phyloP scores from a whole-genome alignment of 2,329 filamentous ascomycete species.

The Colletotrichum lini region DNA sequence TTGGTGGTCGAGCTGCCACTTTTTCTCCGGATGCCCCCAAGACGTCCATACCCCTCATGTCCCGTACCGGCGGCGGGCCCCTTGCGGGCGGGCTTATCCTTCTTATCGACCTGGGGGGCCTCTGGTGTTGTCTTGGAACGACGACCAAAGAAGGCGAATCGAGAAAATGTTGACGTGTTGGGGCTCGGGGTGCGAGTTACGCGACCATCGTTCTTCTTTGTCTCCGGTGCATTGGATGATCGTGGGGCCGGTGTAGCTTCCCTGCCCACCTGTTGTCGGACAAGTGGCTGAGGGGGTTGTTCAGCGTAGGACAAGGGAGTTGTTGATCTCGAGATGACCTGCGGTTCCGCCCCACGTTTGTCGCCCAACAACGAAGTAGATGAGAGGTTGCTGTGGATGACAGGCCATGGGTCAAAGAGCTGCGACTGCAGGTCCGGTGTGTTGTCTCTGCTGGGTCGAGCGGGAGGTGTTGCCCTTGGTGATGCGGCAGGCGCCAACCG shows the following conservation, averaged over 20 bases:
- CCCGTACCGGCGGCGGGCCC: constrained; percentile 94
- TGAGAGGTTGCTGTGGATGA: constrained; percentile 75
- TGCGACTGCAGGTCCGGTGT: constrained; percentile 74
- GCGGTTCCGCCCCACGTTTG: constrained; percentile 60
- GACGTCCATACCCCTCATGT: constrained; percentile 85
- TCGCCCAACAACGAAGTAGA: constrained; percentile 62
- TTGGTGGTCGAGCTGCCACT: constrained; percentile 72
- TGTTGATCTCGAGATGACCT: constrained; percentile 51
- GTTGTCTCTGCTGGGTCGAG: constrained; percentile 78
- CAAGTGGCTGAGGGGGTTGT: constrained; percentile 47
- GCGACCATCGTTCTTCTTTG: constrained; percentile 48
- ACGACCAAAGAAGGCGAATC: constrained; percentile 85
- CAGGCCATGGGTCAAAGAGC: constrained; percentile 63
- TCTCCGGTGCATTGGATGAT: constrained; percentile 25
- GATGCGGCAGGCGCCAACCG: constrained; percentile 48
- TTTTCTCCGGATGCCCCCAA: constrained; percentile 73
- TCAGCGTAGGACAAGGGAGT: constrained; percentile 51
- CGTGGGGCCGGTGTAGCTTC: constrained; percentile 54
- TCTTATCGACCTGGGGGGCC: constrained; percentile 64
- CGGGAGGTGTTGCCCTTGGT: constrained; percentile 62
- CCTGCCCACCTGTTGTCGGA: constrained; percentile 50
- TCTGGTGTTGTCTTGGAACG: constrained; percentile 76
- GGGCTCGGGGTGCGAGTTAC: constrained; percentile 67
- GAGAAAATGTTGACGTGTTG: constrained; percentile 70
- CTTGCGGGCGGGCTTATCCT: constrained; percentile 74